Evolutionary conservation across 1,284 basidiomycete genomes (phyloP), one percentile per base, ranked within the genome.

Genomic region (Pseudozyma sp.): DNA sequence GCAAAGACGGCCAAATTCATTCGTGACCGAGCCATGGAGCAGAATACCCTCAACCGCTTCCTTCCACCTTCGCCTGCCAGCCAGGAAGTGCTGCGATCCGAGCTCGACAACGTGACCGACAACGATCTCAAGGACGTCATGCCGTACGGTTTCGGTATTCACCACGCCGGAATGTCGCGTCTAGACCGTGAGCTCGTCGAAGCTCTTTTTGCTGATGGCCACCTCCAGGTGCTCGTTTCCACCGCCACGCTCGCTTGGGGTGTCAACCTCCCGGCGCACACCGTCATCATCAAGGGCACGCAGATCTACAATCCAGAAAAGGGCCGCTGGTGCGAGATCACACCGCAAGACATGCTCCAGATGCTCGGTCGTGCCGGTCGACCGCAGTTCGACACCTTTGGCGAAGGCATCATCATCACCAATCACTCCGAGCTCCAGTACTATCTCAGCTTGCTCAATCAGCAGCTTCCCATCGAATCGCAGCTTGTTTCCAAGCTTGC

Each of bases 251-350:
- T 99, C 14, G 96, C 97, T 0, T 99, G 97, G 97, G 97, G 97
- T 88, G 96, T 99, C 86, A 99, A 99, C 84, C 86, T 99, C 1
- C 97, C 97, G 1, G 96, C 96, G 0, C 97, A 99, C 80, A 93
- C 94, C 4, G 96, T 98, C 85, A 95, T 99, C 86, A 98, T 99
- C 88, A 99, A 99, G 85, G 97, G 97, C 37, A 99, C 97, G 0
- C 96, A 99, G 86, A 95, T 99, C 71, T 99, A 99, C 87, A 97
- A 97, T 84, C 97, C 97, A 0, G 95, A 97, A 85, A 97, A 99
- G 86, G 97, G 97, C 24, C 90, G 93, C 8, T 99, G 96, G 97
- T 91, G 92, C 8, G 97, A 99, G 85, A 86, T 99, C 11, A 97
- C 94, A 0, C 92, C 93, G 0, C 96, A 99, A 85, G 97, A 99